These are phyloP conservation scores for Helianthus annuus DNA, from an alignment of 129 eudicot species.

Conservation along the genomic window HanXRQr2.0-SUNRISE NC_035446.2:149011639-149012138, in stretches of 20 bases:
- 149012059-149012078: not conserved
- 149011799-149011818: too few species aligned
- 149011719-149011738: too few species aligned
- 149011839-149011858: too few species aligned
- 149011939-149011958: not conserved
- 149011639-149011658: too few species aligned
- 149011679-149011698: too few species aligned
- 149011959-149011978: not conserved
- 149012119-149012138: not conserved
- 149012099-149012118: not conserved
- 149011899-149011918: not conserved
- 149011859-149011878: too few species aligned
- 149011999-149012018: not conserved
- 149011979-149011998: not conserved
- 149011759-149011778: too few species aligned
- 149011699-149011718: too few species aligned
- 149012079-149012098: not conserved
- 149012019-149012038: not conserved
- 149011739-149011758: too few species aligned
- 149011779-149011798: too few species aligned
- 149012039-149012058: not conserved
- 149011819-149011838: too few species aligned
- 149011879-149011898: not conserved
- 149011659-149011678: too few species aligned
- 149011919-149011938: not conserved